Base-by-base conservation (phyloP, 495 filamentous ascomycete species). In the Aspergillus indologenus region DNA sequence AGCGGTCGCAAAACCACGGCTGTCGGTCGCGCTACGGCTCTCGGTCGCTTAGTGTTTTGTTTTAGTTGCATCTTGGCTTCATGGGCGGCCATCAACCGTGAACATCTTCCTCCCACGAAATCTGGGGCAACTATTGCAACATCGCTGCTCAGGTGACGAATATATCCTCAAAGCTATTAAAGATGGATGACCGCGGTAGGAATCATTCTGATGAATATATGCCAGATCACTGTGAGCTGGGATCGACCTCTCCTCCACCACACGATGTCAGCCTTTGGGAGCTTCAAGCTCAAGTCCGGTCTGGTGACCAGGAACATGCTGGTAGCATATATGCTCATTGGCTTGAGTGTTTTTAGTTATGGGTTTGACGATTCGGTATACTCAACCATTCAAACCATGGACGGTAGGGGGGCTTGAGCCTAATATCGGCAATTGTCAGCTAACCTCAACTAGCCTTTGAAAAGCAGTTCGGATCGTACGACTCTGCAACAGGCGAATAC, bases 251-350 rank as follows among this genome's bases (percentile, higher is more conserved):
- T 29, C 26, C 26, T 29, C 26, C 4, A 3, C 3, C 26, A 29
- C 46, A 26, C 6, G 17, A 50, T 50, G 47, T 8, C 47, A 17
- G 21, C 8, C 1, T n/a, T 50, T 21, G 26, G n/a, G 47, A 9
- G 21, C 12, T n/a, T 50, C 47, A 50, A 50, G 47, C 12, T 17
- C 12, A 50, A 24, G 47, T 24, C 21, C 17, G 21, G 26, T 17
- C 21, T 24, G 23, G 12, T 50, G 11, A 50, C 47, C 47, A 24
- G 47, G 47, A 50, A 50, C 26, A 50, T 50, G 47, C 7, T 50
- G 47, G 26, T 50, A 1, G 47, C 47, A 2, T 50, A 50, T n/a
- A 26, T 26, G 11, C 23, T 50, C 3, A 50, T 24, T 15, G 47
- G 11, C 1, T 17, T 50, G 14, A 50, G 47, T 24, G 47, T 50